Evolutionary conservation across 2,329 filamentous ascomycete genomes (phyloP).

Genomic region (Colletotrichum sp.): DNA sequence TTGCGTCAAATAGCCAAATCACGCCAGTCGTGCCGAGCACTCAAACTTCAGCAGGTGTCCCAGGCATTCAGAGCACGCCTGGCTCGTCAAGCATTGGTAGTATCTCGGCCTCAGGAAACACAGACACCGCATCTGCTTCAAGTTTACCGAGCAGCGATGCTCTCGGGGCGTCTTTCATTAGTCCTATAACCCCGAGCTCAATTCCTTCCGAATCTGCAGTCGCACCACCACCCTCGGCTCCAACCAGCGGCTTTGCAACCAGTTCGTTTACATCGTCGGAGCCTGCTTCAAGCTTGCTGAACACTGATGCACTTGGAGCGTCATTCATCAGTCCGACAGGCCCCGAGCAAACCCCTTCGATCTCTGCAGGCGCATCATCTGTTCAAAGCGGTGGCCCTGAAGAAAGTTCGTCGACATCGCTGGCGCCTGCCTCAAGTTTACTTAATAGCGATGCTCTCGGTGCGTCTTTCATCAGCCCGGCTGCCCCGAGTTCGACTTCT

Average conservation of each 20-base stretch:
- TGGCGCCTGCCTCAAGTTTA: not conserved
- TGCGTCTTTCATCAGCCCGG: not conserved
- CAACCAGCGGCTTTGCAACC: not conserved
- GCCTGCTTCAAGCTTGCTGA: not conserved
- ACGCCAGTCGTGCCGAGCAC: not conserved
- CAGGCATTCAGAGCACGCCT: not conserved
- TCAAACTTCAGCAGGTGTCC: not conserved
- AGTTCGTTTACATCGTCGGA: too few species aligned
- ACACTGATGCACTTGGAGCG: not conserved
- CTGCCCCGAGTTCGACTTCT: not conserved
- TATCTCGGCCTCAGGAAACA: not conserved
- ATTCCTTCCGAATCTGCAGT: not conserved
- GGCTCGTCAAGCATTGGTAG: not conserved
- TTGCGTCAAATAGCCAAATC: not conserved
- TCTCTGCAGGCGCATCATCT: not conserved
- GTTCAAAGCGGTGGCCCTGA: accelerated
- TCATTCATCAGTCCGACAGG: not conserved
- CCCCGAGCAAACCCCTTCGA: accelerated
- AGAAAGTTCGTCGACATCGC: not conserved
- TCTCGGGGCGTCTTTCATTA: not conserved
- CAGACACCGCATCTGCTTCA: not conserved
- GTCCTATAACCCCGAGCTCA: not conserved
- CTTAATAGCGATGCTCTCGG: not conserved
- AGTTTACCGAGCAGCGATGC: not conserved
- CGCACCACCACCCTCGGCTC: not conserved